Evolutionary conservation across 306 rosid species (phyloP), one percentile per base, ranked within the genome.

Genomic region (Cicer yamashitae): DNA sequence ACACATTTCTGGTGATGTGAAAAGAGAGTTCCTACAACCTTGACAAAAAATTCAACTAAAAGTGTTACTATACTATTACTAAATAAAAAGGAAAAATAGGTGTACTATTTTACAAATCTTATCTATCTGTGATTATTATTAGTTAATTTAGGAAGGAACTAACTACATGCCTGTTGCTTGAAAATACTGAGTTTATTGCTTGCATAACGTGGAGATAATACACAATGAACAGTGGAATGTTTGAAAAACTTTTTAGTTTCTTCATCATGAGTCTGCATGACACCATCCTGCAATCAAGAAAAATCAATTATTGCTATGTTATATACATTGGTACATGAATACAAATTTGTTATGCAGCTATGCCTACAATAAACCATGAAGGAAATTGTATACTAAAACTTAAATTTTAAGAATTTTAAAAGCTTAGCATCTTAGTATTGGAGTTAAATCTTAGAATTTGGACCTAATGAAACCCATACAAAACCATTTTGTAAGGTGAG

Each of bases 1-100:
- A 90, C 89, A 74, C 93, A 90, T 84, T 90, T 90, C 25, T 90
- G 96, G 80, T 90, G 96, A 85, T 90, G 96, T 0, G 96, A 86
- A 76, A 88, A 90, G 70, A 90, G 93, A 70, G 96, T 90, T 82
- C 96, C 96, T 14, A 90, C 91, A 70, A 86, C 93, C 96, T 86
- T 84, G 56, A 71, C 63, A 78, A 86, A 81, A 76, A 38, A 81
- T 77, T 51, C 66, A 70, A 70, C 64, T 51, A 53, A 64, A 73
- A 73, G 48, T 10, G 30, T 57, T 39, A 37, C 12, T 62, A 67
- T 10, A 48, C 61, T 40, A 30, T 14, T 10, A 48, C 61, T 40
- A 30, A 39, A 22, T 12, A 8, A 70, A 75, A 61, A 61, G 68
- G 37, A 30, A 30, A 30, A 30, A 3, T 30, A 30, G 37, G 5